Evolutionary conservation across 345 rosid genomes (phyloP).

Genomic region (Rhizophora apiculata): DNA sequence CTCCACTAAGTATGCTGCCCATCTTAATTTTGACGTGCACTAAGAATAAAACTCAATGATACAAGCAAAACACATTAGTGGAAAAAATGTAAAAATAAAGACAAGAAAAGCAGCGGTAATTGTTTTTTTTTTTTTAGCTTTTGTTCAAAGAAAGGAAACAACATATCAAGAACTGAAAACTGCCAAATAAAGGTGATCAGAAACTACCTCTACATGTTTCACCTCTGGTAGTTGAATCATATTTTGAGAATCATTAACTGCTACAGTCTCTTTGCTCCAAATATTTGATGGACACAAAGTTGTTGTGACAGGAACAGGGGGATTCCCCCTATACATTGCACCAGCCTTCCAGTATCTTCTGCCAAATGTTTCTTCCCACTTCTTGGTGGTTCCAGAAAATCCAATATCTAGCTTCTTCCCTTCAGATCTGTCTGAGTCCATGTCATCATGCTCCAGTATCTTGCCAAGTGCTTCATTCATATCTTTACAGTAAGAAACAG

Average conservation of each 20-base stretch:
- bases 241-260: constrained; percentile 21
- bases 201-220: constrained; percentile 66
- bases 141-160: too few species aligned
- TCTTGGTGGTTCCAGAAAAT: constrained; percentile 72
- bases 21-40: too few species aligned
- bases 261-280: constrained; percentile 33
- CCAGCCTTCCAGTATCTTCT: constrained; percentile 88
- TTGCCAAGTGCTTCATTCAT: constrained; percentile 56
- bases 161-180: too few species aligned
- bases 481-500: constrained; percentile 68
- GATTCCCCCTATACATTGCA: constrained; percentile 79
- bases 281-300: constrained; percentile 38
- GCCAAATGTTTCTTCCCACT: constrained; percentile 86
- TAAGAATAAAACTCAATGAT: too few species aligned
- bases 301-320: constrained; percentile 61
- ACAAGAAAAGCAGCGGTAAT: too few species aligned
- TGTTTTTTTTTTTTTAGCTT: too few species aligned
- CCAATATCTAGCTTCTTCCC: constrained; percentile 87
- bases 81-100: too few species aligned
- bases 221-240: constrained; percentile 45
- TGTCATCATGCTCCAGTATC: constrained; percentile 89
- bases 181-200: too few species aligned
- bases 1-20: too few species aligned
- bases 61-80: too few species aligned
- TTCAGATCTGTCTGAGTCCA: constrained; percentile 80